Base-by-base conservation (phyloP, 257 asterid species). In the Echites panduratus region DNA sequence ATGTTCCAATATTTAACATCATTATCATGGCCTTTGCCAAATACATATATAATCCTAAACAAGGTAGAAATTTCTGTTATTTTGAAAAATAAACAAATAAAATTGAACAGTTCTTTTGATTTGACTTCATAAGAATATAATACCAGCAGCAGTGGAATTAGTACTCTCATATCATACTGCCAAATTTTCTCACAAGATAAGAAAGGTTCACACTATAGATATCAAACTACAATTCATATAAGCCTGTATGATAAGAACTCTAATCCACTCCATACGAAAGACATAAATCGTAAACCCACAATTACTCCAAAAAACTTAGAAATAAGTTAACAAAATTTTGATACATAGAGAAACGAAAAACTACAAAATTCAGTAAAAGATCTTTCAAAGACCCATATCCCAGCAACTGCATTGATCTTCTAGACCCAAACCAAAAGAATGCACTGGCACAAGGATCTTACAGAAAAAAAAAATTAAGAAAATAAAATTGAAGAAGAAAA, bases 341-440 rank as follows among this genome's bases (percentile, higher is more conserved):
- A 19, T 52, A 27, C 1, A 32, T 38, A 53, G 0, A 22, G 32
- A 53, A 11, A 20, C 48, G 0, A 38, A 49, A 0, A 41, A 9
- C 48, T 11, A 44, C 11, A n/a, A 17, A 26, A 44, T 26, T 19
- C 32, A 26, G 5, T 63, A 69, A 73, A 47, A 9, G 61, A 57
- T 76, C 76, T 22, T 35, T n/a, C 2, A 35, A 52, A 52, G 27
- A 52, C 41, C 71, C 71, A 70, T 43, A 73, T 69, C 75, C 77
- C 79, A 68, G 61, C 75, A 73, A 72, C 50, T 73, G 53, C 83
- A 75, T 74, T 70, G 45, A 75, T 38, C 52, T 54, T 61, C 20
- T n/a, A n/a, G 0, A 22, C 68, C 71, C 74, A 70, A 47, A 68
- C 62, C 43, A 44, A 43, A 44, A 12, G 38, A 73, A 61, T 9